phyloP scores from a whole-genome alignment of 2,329 filamentous ascomycete genomes.

The Beauveria pseudobassiana region DNA sequence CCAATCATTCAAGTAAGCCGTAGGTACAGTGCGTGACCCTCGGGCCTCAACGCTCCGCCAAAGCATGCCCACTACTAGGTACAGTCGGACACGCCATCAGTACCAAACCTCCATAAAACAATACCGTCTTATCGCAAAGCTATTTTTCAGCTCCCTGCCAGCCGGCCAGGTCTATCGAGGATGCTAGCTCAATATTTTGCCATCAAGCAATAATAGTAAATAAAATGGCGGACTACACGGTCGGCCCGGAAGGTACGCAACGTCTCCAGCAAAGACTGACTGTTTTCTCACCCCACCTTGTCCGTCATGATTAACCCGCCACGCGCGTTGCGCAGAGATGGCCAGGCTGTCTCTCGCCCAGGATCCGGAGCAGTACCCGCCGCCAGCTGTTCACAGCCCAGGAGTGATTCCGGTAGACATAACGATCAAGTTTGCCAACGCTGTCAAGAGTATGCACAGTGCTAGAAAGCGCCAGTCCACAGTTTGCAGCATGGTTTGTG shows the following conservation, averaged over 20 bases:
- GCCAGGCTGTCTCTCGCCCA: conserved; percentile 33
- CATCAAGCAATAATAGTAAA: background rate
- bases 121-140: background rate
- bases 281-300: conserved; percentile 1
- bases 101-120: conserved; percentile 7
- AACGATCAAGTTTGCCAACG: conserved; percentile 46
- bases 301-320: conserved; percentile 1
- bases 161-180: background rate
- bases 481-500: conserved; percentile 2
- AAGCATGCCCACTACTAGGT: background rate
- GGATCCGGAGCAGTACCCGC: conserved; percentile 26
- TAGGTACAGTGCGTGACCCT: background rate
- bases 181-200: conserved; percentile 8
- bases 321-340: conserved; percentile 27
- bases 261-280: background rate
- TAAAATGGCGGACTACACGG: conserved; percentile 29
- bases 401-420: conserved; percentile 52
- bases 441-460: conserved; percentile 41
- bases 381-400: conserved; percentile 34
- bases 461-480: background rate
- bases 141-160: background rate
- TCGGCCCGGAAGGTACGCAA: conserved; percentile 27
- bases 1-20: background rate
- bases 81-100: background rate
- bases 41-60: conserved; percentile 1